These are phyloP conservation scores for Dactylellina cionopaga DNA, from an alignment of 2,329 filamentous ascomycete genomes.

Conservation along the genomic window DNA sequence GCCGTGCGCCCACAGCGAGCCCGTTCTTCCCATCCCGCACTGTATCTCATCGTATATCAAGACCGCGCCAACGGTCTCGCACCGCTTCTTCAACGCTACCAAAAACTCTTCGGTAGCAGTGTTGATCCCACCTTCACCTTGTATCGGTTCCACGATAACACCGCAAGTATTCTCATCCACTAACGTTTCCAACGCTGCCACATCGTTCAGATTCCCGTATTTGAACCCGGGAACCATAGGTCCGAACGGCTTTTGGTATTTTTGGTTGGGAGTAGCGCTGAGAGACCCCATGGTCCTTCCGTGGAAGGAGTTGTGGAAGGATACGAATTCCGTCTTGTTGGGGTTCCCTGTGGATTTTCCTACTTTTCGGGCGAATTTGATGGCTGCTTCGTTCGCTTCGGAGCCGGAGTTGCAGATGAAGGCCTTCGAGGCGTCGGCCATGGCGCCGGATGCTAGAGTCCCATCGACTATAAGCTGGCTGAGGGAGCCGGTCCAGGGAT, in stretches of 20 bases:
- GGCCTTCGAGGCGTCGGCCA: slow-evolving; percentile 80
- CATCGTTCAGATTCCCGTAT: slow-evolving; percentile 86
- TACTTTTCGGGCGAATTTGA: slow-evolving; percentile 95
- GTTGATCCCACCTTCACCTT: slow-evolving; percentile 94
- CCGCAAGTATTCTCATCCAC: slow-evolving; percentile 89
- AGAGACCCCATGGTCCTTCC: slow-evolving; percentile 94
- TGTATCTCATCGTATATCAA: slow-evolving; percentile 96
- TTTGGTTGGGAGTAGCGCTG: slow-evolving; percentile 96
- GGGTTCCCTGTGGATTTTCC: slow-evolving; percentile 73
- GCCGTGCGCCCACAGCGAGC: slow-evolving; percentile 87
- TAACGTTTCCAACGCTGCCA: slow-evolving; percentile 74
- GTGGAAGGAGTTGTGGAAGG: slow-evolving; percentile 92
- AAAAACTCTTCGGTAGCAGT: slow-evolving; percentile 85
- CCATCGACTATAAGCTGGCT: slow-evolving; percentile 85
- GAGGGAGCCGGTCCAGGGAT: slow-evolving; percentile 90
- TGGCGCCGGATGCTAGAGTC: slow-evolving; percentile 80
- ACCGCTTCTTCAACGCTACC: slow-evolving; percentile 80
- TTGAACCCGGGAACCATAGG: slow-evolving; percentile 95
- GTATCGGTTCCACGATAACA: slow-evolving; percentile 95
- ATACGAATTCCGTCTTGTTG: slow-evolving; percentile 83
- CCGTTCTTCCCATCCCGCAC: slow-evolving; percentile 88
- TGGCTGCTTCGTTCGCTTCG: slow-evolving; percentile 96
- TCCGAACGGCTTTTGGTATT: slow-evolving; percentile 93
- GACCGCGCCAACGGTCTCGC: slow-evolving; percentile 85
- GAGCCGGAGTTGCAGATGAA: slow-evolving; percentile 97